A percentile compares a stretch with the other conserved stretches of the same genome.
These are phyloP conservation scores for Puccinia novopanici DNA, from an alignment of 1,284 basidiomycete species.

Conservation along the genomic window DNA sequence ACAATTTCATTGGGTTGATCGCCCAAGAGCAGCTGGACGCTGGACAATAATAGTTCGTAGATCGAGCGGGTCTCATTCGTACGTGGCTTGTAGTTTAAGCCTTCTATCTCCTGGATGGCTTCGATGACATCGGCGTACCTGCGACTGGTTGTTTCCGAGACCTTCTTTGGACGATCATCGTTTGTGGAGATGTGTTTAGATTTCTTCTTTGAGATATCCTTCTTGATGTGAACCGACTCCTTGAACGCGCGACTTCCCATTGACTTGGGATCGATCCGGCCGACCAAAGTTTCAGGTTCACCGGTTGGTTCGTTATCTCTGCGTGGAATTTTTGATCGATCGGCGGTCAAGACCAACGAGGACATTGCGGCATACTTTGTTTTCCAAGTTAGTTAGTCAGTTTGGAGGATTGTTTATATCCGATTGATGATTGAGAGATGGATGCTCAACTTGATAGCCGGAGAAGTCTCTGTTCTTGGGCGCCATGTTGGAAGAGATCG, in stretches of 20 bases:
- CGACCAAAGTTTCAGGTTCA: conserved; percentile 86
- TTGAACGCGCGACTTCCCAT: conserved; percentile 91
- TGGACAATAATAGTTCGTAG: conserved; percentile 86
- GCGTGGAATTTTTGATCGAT: conserved; percentile 54
- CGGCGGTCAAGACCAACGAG: conserved; percentile 57
- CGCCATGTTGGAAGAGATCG: conserved; percentile 22
- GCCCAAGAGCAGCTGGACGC: conserved; percentile 77
- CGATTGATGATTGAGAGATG: neutral
- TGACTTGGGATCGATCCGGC: conserved; percentile 82
- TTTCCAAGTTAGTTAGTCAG: neutral
- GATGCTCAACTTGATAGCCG: conserved; percentile 41
- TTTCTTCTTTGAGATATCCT: conserved; percentile 95
- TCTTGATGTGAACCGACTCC: conserved; percentile 67
- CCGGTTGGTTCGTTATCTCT: conserved; percentile 88
- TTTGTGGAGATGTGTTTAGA: conserved; percentile 54
- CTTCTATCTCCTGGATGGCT: conserved; percentile 77
- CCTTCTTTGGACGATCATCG: conserved; percentile 54
- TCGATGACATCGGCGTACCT: conserved; percentile 84
- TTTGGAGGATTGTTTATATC: neutral
- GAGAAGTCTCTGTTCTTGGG: conserved; percentile 51
- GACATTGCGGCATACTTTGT: conserved; percentile 52
- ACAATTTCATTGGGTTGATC: conserved; percentile 96
- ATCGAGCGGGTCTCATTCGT: conserved; percentile 92
- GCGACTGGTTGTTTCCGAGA: conserved; percentile 22
- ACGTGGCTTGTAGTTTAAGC: conserved; percentile 84